Conservation (phyloP, 2,329 filamentous ascomycete species). For the Colletotrichum graminicola region DNA sequence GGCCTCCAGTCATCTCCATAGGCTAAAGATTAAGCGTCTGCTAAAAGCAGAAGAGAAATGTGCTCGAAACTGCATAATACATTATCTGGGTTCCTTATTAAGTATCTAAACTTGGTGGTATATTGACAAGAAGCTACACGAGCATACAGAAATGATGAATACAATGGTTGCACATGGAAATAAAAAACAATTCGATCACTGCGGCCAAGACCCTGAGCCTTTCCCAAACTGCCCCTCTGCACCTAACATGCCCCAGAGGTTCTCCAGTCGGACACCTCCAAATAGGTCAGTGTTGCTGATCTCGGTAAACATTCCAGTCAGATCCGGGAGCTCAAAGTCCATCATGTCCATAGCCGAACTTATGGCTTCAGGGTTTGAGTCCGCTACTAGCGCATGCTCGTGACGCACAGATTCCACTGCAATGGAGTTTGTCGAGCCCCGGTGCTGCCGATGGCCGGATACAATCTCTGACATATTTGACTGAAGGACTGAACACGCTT, state of each 20-base stretch:
- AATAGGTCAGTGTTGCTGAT: constrained; percentile 31
- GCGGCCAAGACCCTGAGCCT: constrained; percentile 12
- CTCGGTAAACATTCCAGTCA: constrained; percentile 33
- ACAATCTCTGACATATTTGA: constrained; percentile 30
- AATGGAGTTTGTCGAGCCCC: neutral
- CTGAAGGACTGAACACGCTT: constrained; percentile 28
- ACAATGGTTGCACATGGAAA: neutral
- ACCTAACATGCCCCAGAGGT: constrained; percentile 24
- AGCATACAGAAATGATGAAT: neutral
- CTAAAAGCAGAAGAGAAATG: no score
- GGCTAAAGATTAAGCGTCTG: no score
- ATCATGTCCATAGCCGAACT: constrained; percentile 14
- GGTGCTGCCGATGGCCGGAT: neutral
- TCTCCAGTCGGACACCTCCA: constrained; percentile 20
- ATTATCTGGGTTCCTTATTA: no score
- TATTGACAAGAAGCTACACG: no score
- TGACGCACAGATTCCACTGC: neutral
- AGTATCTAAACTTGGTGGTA: no score
- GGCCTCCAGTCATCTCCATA: no score
- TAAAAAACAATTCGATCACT: neutral
- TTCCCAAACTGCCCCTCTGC: constrained; percentile 15
- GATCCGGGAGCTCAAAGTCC: constrained; percentile 30
- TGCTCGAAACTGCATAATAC: no score
- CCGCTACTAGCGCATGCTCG: neutral
- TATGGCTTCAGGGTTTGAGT: neutral